Percentiles rank a stretch among this genome's conserved stretches.
phyloP scores from a whole-genome alignment of 768 basidiomycete species.

The Psilocybe azurescens region DNA sequence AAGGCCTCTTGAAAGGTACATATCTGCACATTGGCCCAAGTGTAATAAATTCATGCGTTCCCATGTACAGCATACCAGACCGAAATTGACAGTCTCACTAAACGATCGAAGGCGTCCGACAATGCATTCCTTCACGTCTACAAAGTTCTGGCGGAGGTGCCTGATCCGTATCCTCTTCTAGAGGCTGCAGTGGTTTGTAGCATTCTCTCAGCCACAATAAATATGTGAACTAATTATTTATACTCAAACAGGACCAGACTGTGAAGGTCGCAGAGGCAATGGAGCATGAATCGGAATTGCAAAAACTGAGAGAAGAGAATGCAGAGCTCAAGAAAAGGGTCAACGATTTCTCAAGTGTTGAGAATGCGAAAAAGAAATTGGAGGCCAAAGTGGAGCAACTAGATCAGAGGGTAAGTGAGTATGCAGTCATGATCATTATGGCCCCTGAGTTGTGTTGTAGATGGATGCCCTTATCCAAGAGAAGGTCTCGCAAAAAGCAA shows the following conservation, averaged over 20 bases:
- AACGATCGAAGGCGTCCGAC: conserved; percentile 90
- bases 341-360: conserved; percentile 64
- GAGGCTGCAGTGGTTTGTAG: conserved; percentile 84
- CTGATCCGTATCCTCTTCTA: conserved; percentile 95
- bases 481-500: conserved; percentile 90
- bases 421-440: background rate
- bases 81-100: conserved; percentile 95
- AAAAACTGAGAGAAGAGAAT: conserved; percentile 81
- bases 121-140: conserved; percentile 97
- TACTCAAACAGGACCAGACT: conserved; percentile 78
- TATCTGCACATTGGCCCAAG: background rate
- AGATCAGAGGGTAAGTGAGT: conserved; percentile 73
- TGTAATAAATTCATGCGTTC: conserved; percentile 2
- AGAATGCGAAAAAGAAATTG: conserved; percentile 76
- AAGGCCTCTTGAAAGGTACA: conserved; percentile 86
- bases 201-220: background rate
- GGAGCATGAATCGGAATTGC: conserved; percentile 76
- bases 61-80: conserved; percentile 80
- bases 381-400: conserved; percentile 77
- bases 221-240: background rate
- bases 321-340: conserved; percentile 74
- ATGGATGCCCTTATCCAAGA: conserved; percentile 96
- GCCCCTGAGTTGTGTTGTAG: conserved; percentile 41
- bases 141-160: conserved; percentile 95
- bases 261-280: conserved; percentile 86